Evolutionary conservation across 1,284 basidiomycete species (phyloP), one percentile per base, ranked within the genome.

Genomic region (Cutaneotrichosporon daszewskae): DNA sequence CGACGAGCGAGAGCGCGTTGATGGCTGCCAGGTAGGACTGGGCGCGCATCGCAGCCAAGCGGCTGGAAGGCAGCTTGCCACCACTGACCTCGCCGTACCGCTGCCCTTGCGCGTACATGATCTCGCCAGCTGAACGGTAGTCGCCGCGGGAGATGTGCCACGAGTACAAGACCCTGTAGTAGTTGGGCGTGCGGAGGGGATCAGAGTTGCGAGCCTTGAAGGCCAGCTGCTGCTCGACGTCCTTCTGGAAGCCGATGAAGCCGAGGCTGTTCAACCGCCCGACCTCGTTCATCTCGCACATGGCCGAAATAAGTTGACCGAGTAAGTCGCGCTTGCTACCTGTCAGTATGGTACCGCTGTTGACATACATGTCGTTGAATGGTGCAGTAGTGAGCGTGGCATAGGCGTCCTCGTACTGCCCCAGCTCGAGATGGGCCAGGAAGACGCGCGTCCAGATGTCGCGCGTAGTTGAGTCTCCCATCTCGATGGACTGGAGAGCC

Each of bases 151-250:
- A 77, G 52, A 85, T 80, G 67, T 89, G 85, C 87, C 91, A 98
- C 37, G 89, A 84, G 73, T 97, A 96, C n/a, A 98, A 73, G 46
- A 98, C 87, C 56, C 82, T 79, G 38, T 90, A 87, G 75, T 96
- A 98, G 63, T 84, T 85, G 0, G 92, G 92, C 32, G 76, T 78
- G 32, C 83, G 74, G 40, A 87, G 79, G 34, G 94, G 90, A 72
- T 97, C 87, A 17, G 84, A 85, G 68, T 97, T 95, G 50, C 92
- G 80, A 10, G 90, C 89, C 70, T 96, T 95, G 77, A 95, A 97
- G 31, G 85, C 81, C 36, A 99, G 75, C 16, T 85, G 83, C 40
- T 81, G 82, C 73, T 96, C 91, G 20, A 98, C 85, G 62, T 95
- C 87, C 44, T 83, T 81, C 46, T 85, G 81, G 54, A 94, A 77